These are phyloP conservation scores for Kregervanrija pseudodelftensis DNA, from an alignment of 805 yeast genomes.

Conservation along the genomic window DNA sequence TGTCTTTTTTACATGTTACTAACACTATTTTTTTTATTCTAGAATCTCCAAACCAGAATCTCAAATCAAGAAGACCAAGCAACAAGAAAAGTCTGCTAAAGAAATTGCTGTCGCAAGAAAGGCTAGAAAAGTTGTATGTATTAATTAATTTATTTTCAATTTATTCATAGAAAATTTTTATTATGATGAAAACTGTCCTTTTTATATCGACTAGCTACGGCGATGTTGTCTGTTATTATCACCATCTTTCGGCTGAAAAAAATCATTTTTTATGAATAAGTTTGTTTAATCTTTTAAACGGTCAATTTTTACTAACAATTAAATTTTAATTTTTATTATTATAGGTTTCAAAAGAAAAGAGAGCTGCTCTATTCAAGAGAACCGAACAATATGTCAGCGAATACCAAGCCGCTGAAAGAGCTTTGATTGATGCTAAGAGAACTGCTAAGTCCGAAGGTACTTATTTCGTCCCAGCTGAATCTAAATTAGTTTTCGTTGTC, in stretches of 20 bases:
- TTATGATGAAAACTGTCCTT: constrained; percentile 41
- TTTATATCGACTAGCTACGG: constrained; percentile 56
- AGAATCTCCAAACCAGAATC: constrained; percentile 70
- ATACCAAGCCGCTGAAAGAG: constrained; percentile 88
- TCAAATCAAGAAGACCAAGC: constrained; percentile 74
- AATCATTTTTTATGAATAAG: constrained; percentile 1
- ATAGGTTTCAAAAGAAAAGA: constrained; percentile 40
- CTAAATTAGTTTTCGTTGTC: constrained; percentile 88
- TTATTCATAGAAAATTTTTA: not conserved
- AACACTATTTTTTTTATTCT: constrained; percentile 17
- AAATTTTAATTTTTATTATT: constrained; percentile 3
- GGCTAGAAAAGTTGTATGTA: constrained; percentile 77
- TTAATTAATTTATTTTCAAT: not conserved
- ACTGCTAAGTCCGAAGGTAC: constrained; percentile 91
- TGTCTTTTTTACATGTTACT: constrained; percentile 3
- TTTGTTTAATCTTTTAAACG: not conserved
- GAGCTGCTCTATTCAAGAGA: constrained; percentile 62
- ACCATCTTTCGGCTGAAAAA: constrained; percentile 69
- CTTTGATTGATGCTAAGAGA: constrained; percentile 80
- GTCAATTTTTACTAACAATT: constrained; percentile 22
- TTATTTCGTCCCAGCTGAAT: constrained; percentile 92
- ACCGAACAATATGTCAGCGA: constrained; percentile 95
- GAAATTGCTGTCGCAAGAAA: constrained; percentile 74
- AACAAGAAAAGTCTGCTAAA: constrained; percentile 69
- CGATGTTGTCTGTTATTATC: constrained; percentile 64